A percentile compares a stretch with the other conserved stretches of the same genome.
phyloP scores from a whole-genome alignment of 352 stramenopile species.

The Globisporangium ultimum region DNA sequence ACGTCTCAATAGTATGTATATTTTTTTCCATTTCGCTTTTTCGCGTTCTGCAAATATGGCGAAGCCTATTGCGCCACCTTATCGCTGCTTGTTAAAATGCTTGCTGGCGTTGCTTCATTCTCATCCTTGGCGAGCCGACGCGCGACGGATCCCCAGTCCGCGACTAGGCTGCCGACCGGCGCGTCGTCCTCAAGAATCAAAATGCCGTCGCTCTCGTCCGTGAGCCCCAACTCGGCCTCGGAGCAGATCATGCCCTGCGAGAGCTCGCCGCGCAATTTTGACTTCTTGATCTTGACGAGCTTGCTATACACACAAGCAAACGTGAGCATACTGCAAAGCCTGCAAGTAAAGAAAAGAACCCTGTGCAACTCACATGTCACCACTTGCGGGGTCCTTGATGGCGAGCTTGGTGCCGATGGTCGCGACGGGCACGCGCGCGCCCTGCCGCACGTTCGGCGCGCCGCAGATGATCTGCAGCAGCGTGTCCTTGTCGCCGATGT shows the following conservation, averaged over 20 bases:
- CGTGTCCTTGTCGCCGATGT: slow-evolving; percentile 52
- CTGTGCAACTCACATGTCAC: slow-evolving; percentile 41
- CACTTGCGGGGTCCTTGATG: slow-evolving; percentile 42
- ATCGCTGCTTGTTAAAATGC: background rate
- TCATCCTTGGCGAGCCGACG: slow-evolving; percentile 19
- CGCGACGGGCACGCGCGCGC: slow-evolving; percentile 61
- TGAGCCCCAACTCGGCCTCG: slow-evolving; percentile 64
- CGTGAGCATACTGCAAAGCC: background rate
- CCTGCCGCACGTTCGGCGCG: slow-evolving; percentile 55
- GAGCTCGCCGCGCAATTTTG: slow-evolving; percentile 71
- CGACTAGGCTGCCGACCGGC: slow-evolving; percentile 46
- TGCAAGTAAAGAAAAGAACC: background rate
- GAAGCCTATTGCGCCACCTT: background rate
- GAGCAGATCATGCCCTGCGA: slow-evolving; percentile 85
- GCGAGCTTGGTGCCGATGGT: slow-evolving; percentile 59
- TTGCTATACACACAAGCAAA: slow-evolving; percentile 33
- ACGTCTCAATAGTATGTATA: slow-evolving; percentile 6
- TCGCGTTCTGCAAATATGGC: too few species aligned
- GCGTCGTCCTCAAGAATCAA: slow-evolving; percentile 57
- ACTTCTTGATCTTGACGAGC: slow-evolving; percentile 85
- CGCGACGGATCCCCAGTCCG: slow-evolving; percentile 35
- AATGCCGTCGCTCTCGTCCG: slow-evolving; percentile 64
- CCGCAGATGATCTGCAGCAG: slow-evolving; percentile 79
- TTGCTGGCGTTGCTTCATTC: background rate
- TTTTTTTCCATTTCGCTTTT: background rate